These are phyloP conservation scores for Linnemannia elongata DNA, from an alignment of 192 early-diverging fungal species.

Conservation along the genomic window DNA sequence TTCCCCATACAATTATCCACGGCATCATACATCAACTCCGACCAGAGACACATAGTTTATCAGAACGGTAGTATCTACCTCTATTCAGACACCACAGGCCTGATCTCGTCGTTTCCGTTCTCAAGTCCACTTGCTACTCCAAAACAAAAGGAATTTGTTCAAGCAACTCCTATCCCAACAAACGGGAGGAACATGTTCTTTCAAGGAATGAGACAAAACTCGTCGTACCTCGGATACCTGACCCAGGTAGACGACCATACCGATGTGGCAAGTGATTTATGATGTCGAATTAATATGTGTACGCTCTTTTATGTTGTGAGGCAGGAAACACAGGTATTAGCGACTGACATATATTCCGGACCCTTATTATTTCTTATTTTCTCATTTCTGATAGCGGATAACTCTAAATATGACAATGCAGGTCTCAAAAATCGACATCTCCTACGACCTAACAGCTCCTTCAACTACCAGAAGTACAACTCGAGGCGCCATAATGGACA, in stretches of 20 bases:
- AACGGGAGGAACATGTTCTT: not conserved
- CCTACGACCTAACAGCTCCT: not conserved
- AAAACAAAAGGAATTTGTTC: not conserved
- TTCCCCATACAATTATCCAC: not conserved
- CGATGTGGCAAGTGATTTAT: too few relatives aligned
- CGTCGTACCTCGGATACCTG: not conserved
- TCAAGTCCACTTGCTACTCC: not conserved
- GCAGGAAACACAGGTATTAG: too few relatives aligned
- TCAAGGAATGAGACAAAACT: not conserved
- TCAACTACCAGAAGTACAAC: not conserved
- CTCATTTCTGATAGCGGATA: not conserved
- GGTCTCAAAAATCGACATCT: not conserved
- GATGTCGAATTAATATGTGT: too few relatives aligned
- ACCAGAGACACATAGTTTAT: not conserved
- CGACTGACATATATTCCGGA: not conserved
- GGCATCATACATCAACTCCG: not conserved
- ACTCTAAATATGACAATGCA: not conserved
- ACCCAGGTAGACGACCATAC: not conserved
- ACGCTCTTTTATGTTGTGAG: too few relatives aligned
- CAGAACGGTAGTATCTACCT: not conserved
- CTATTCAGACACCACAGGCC: not conserved
- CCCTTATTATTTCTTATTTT: not conserved
- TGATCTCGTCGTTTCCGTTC: not conserved
- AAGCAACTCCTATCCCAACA: not conserved
- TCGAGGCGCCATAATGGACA: not conserved